These are phyloP conservation scores for Fusarium keratoplasticum DNA, from an alignment of 2,329 filamentous ascomycete species.

Conservation along the genomic window DNA sequence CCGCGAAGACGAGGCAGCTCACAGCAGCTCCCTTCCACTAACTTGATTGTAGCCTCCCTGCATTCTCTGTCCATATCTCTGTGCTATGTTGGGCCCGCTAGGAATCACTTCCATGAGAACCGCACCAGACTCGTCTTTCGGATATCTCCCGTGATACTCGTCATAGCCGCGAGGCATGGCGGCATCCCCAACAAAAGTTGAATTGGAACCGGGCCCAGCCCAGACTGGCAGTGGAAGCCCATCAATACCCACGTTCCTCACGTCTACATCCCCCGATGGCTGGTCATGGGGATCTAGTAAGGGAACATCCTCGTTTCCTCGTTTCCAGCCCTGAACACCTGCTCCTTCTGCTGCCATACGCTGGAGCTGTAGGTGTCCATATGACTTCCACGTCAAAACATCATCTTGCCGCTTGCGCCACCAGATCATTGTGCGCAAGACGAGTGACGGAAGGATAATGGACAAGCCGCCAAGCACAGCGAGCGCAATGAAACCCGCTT, in stretches of 20 bases:
- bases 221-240: neutral
- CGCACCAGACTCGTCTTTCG: neutral
- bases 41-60: neutral
- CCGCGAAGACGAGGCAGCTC: neutral
- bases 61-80: neutral
- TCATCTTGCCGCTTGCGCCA: no score
- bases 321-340: no score
- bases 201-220: neutral
- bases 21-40: neutral
- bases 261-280: no score
- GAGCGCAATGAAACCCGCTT: no score
- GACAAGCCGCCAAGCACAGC: no score
- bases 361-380: no score
- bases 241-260: neutral
- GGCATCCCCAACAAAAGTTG: neutral
- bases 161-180: neutral
- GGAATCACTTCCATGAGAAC: neutral
- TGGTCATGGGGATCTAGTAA: no score
- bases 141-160: neutral
- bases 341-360: no score
- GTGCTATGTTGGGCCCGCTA: neutral
- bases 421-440: no score
- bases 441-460: no score
- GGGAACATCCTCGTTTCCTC: no score
- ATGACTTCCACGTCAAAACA: no score